Evolutionary conservation across 345 rosid genomes (phyloP).

Genomic region (Turnera subulata): DNA sequence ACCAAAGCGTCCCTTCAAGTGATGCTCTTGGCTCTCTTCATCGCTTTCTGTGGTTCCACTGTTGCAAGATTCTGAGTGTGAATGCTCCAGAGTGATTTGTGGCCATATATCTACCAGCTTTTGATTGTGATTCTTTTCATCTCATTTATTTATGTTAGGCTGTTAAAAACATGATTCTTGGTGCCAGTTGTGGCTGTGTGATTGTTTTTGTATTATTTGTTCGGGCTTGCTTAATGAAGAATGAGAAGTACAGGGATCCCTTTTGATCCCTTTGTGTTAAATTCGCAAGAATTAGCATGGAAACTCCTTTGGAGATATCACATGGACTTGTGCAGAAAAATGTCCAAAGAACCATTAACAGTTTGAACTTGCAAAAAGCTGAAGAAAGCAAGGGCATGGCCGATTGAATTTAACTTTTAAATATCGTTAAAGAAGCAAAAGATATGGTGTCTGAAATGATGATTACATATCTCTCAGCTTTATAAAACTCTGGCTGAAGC

Average conservation of each 20-base stretch:
- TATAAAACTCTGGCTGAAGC: too few species aligned
- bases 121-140: conserved; percentile 6
- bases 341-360: too few species aligned
- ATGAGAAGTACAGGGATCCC: background rate
- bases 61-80: conserved; percentile 24
- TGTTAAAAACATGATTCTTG: conserved; percentile 5
- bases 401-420: too few species aligned
- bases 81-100: conserved; percentile 15
- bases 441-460: too few species aligned
- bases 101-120: background rate
- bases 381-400: too few species aligned
- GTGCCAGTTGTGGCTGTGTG: background rate
- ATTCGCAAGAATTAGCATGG: too few species aligned
- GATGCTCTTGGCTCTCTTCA: conserved; percentile 26
- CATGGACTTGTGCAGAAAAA: too few species aligned
- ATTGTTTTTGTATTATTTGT: too few species aligned
- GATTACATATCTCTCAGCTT: too few species aligned
- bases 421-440: too few species aligned
- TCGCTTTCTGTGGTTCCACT: conserved; percentile 26
- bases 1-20: conserved; percentile 23
- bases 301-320: too few species aligned
- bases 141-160: background rate
- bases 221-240: conserved; percentile 12
- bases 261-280: background rate
- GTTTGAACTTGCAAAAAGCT: too few species aligned